phyloP scores from a whole-genome alignment of 441 rosid genomes.

The Eutrema salsugineum region DNA sequence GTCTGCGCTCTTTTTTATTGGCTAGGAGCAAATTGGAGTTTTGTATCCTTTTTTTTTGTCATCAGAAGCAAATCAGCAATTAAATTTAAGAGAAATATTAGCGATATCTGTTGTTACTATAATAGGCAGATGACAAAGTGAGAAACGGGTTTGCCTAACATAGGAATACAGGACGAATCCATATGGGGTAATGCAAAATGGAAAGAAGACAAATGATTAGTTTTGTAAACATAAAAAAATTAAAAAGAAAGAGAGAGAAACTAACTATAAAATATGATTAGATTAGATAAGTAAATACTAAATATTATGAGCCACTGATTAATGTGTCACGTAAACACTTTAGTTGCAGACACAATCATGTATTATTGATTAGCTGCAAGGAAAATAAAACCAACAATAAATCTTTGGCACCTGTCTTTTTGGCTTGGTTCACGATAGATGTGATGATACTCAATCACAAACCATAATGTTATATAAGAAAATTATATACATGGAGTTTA shows the following conservation, averaged over 20 bases:
- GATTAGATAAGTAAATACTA: background rate
- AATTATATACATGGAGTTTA: background rate
- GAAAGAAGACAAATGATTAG: slow-evolving; percentile 8
- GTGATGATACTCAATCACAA: background rate
- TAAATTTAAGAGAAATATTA: background rate
- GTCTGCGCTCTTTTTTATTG: slow-evolving; percentile 16
- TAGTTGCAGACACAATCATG: slow-evolving; percentile 12
- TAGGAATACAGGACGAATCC: slow-evolving; percentile 6
- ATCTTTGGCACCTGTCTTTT: background rate
- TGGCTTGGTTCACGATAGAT: background rate
- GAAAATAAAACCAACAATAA: background rate
- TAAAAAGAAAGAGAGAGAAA: background rate
- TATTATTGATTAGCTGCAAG: slow-evolving; percentile 7
- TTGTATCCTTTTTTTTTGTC: background rate
- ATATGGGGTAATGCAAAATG: background rate
- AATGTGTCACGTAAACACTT: slow-evolving; percentile 1
- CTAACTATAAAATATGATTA: background rate
- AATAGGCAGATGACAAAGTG: background rate
- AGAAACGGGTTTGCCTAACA: background rate
- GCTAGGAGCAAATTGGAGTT: slow-evolving; percentile 15
- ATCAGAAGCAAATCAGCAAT: slow-evolving; percentile 7
- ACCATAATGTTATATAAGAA: background rate
- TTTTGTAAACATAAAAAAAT: background rate
- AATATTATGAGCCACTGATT: background rate
- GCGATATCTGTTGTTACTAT: background rate